Evolutionary conservation across 495 filamentous ascomycete genomes (phyloP).

Genomic region (Podospora comata): DNA sequence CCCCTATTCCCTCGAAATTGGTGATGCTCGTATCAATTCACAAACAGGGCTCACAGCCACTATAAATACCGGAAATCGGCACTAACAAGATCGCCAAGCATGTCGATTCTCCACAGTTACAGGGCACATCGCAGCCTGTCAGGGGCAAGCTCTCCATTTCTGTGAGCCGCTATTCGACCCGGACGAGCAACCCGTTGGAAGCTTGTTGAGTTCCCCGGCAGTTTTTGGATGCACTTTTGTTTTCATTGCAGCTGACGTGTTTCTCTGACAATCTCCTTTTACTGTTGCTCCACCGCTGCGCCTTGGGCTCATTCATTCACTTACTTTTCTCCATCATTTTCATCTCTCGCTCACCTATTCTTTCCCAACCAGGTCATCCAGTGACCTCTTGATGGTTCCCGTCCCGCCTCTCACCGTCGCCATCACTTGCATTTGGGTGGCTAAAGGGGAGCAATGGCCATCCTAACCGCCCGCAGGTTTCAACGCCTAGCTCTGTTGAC

Average conservation of each 20-base stretch:
- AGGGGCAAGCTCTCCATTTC: slow-evolving; percentile 3
- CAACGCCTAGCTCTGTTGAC: slow-evolving; percentile 26
- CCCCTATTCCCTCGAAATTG: slow-evolving; percentile 2
- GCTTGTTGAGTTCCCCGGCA: not conserved
- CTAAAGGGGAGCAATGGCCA: slow-evolving; percentile 27
- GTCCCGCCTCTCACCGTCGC: not conserved
- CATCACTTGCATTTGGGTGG: slow-evolving; percentile 4
- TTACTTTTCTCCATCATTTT: not conserved
- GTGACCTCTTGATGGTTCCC: not conserved
- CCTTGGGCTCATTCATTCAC: not conserved
- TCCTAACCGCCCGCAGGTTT: slow-evolving; percentile 25
- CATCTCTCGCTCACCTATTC: not conserved
- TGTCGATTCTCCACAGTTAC: not conserved
- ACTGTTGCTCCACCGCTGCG: not conserved
- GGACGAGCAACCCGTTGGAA: not conserved
- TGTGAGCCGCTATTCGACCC: not conserved
- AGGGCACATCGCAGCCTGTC: not conserved
- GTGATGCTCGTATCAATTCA: not conserved
- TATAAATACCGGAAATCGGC: not conserved
- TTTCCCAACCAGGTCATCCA: not conserved
- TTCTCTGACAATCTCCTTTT: not conserved
- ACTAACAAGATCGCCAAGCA: not conserved
- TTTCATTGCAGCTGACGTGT: not conserved
- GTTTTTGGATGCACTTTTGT: not conserved
- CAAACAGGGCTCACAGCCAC: not conserved